Evolutionary conservation across 2,329 filamentous ascomycete species (phyloP).

Genomic region (Cercospora zeae-maydis): DNA sequence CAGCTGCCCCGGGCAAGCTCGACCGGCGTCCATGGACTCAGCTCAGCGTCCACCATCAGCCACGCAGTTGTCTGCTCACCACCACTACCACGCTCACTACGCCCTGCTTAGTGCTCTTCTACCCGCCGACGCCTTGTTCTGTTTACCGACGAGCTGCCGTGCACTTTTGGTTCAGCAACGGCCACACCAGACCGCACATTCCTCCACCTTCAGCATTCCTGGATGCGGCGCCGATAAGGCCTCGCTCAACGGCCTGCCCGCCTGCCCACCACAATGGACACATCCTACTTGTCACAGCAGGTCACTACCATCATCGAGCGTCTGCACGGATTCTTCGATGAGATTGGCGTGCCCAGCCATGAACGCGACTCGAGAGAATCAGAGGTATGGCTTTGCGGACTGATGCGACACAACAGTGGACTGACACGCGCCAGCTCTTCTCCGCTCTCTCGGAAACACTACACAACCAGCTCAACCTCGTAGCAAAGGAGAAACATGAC

Average conservation of each 20-base stretch:
- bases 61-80: background rate
- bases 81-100: slow-evolving; percentile 5
- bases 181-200: slow-evolving; percentile 2
- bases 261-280: slow-evolving; percentile 62
- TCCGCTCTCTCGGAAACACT: slow-evolving; percentile 85
- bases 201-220: slow-evolving; percentile 6
- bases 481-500: slow-evolving; percentile 84
- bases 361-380: slow-evolving; percentile 86
- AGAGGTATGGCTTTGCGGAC: slow-evolving; percentile 61
- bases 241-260: slow-evolving; percentile 6
- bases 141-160: slow-evolving; percentile 1
- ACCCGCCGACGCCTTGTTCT: background rate
- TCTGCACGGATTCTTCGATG: slow-evolving; percentile 91
- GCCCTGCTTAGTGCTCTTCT: background rate
- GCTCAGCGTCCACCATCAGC: background rate
- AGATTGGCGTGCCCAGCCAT: slow-evolving; percentile 92
- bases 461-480: slow-evolving; percentile 80
- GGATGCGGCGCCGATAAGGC: slow-evolving; percentile 10
- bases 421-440: slow-evolving; percentile 64
- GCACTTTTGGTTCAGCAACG: background rate
- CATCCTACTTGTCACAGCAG: slow-evolving; percentile 89
- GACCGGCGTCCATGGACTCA: background rate
- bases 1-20: background rate
- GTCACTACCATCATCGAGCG: slow-evolving; percentile 91
- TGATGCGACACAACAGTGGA: slow-evolving; percentile 8